Evolutionary conservation across 2,329 filamentous ascomycete species (phyloP).

Genomic region (Penicillium verrucosum): DNA sequence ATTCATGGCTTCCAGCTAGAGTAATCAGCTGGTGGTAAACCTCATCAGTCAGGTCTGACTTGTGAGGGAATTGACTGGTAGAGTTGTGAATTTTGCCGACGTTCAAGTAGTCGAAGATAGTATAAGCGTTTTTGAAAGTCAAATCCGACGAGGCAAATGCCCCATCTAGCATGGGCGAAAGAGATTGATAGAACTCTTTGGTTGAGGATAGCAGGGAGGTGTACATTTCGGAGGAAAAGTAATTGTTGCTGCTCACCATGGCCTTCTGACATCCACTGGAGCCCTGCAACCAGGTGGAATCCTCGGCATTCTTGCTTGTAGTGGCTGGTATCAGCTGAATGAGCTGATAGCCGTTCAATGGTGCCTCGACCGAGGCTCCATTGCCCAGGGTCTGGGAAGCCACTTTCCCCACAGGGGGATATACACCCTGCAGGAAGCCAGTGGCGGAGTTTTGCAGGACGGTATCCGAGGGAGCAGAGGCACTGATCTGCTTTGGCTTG

Average conservation of each 20-base stretch:
- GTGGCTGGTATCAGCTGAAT: slow-evolving; percentile 67
- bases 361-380: slow-evolving; percentile 62
- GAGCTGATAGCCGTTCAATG: slow-evolving; percentile 78
- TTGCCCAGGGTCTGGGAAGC: slow-evolving; percentile 66
- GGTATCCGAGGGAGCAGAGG: slow-evolving; percentile 68
- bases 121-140: slow-evolving; percentile 62
- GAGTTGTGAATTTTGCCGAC: slow-evolving; percentile 61
- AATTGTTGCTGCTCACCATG: slow-evolving; percentile 57
- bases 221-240: slow-evolving; percentile 54
- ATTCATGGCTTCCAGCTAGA: slow-evolving; percentile 79
- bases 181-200: slow-evolving; percentile 51
- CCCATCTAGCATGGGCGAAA: slow-evolving; percentile 52
- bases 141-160: slow-evolving; percentile 50
- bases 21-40: slow-evolving; percentile 62
- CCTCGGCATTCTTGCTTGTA: slow-evolving; percentile 58
- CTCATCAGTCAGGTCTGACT: slow-evolving; percentile 57
- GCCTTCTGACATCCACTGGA: slow-evolving; percentile 56
- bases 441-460: slow-evolving; percentile 78
- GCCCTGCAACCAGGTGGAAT: slow-evolving; percentile 58
- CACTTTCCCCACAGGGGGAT: slow-evolving; percentile 66
- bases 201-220: slow-evolving; percentile 48
- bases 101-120: slow-evolving; percentile 64
- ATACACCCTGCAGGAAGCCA: slow-evolving; percentile 80
- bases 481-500: slow-evolving; percentile 66
- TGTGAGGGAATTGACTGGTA: slow-evolving; percentile 55